Base-by-base conservation (phyloP, 2,329 filamentous ascomycete species). In the Sclerotinia glacialis region DNA sequence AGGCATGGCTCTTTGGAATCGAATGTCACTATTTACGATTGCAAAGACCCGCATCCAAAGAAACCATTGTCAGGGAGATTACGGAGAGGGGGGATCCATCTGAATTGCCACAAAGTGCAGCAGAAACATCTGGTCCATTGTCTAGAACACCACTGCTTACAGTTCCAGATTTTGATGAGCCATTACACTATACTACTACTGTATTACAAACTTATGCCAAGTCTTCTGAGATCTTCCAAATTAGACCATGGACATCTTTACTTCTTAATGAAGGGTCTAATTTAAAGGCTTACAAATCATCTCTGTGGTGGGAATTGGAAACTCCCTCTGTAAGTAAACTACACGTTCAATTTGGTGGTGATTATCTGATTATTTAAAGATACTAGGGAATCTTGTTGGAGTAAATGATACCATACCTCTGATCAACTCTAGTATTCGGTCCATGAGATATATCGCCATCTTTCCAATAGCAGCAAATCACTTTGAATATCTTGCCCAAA, bases 251-350 rank as follows among this genome's bases (percentile, higher is more conserved):
- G 90, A 82, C 81, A 0, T 82, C 84, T 23, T 72, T 92, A 0
- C 79, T 84, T 2, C 84, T 92, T 70, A 93, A 93, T 74, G 90
- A 94, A 78, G 89, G 89, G 11, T 91, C 89, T 0, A 91, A 86
- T 5, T 83, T 89, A n/a, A 83, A 83, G 67, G 88, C 86, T 7
- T 93, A 83, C 61, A 65, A 68, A 56, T 87, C 85, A 5, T 89
- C 91, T 75, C 87, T 92, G 72, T 92, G 88, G 77, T 91, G 89
- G 73, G 80, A 87, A 46, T 86, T 86, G 54, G 80, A 82, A 1
- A 83, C 89, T 42, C 74, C 75, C 54, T 76, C 75, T 23, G 8
- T 88, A 67, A 67, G 72, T 69, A 58, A 60, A 23, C 40, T 16
- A 9, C 42, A 8, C 14, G 18, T 52, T 26, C 28, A 12, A 66